A percentile compares a stretch with the other conserved stretches of the same genome.
Conservation (phyloP, 768 basidiomycete species). For the Phaeotremella fagi region DNA sequence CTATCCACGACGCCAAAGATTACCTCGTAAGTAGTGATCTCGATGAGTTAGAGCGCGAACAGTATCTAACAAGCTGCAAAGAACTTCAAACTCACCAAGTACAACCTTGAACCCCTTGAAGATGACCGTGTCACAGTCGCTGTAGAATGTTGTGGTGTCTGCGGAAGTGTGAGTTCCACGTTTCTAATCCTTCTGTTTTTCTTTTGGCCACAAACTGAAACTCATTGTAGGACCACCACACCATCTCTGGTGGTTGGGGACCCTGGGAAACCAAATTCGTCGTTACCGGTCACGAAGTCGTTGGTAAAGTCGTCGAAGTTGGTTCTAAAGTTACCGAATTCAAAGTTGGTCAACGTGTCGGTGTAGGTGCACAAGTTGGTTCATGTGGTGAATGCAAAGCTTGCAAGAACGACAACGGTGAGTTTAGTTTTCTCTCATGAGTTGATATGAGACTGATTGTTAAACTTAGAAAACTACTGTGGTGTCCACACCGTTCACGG, state of each 20-base stretch:
- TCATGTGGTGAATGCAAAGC: constrained; percentile 55
- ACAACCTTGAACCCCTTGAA: constrained; percentile 43
- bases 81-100: constrained; percentile 46
- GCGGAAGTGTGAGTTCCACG: constrained; percentile 31
- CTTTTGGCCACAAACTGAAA: neutral
- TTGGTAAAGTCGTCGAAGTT: constrained; percentile 45
- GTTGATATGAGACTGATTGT: constrained; percentile 2
- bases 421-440: constrained; percentile 4
- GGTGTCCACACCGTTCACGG: constrained; percentile 35
- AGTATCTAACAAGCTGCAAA: constrained; percentile 4
- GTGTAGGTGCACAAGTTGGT: constrained; percentile 56
- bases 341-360: constrained; percentile 57
- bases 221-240: constrained; percentile 44
- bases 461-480: constrained; percentile 36
- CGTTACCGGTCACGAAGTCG: constrained; percentile 47
- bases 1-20: constrained; percentile 44
- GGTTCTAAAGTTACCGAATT: constrained; percentile 43
- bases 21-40: constrained; percentile 31
- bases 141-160: constrained; percentile 45
- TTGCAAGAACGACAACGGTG: constrained; percentile 55
- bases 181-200: neutral
- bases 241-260: constrained; percentile 48
- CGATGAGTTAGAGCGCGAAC: neutral
- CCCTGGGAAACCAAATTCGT: constrained; percentile 41
- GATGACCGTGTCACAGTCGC: constrained; percentile 43